Evolutionary conservation across 176 grass and related monocot genomes (phyloP).

Genomic region (Olyra latifolia): DNA sequence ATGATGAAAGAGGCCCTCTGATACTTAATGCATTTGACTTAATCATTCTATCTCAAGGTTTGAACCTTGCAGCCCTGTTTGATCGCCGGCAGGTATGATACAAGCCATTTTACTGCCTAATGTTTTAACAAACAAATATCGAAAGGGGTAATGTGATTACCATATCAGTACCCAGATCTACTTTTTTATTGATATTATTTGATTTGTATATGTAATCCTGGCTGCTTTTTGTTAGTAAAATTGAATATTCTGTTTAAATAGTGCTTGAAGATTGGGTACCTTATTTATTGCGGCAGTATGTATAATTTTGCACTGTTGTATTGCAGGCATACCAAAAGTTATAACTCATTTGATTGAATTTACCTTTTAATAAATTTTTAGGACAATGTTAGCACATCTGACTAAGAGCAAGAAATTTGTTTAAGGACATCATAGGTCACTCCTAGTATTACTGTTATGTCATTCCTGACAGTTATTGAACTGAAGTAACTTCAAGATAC

Average conservation of each 20-base stretch:
- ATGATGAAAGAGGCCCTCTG: slow-evolving; percentile 73
- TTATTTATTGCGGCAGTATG: neutral
- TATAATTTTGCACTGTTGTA: slow-evolving; percentile 4
- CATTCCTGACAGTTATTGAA: neutral
- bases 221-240: slow-evolving; percentile 16
- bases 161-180: neutral
- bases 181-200: slow-evolving; percentile 24
- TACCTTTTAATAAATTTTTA: neutral
- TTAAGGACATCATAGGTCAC: neutral
- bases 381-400: slow-evolving; percentile 3
- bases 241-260: neutral
- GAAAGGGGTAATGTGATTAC: neutral
- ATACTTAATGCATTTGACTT: slow-evolving; percentile 97
- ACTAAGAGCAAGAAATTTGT: slow-evolving; percentile 2
- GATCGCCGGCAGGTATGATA: slow-evolving; percentile 74
- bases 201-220: neutral
- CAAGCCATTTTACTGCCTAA: slow-evolving; percentile 3
- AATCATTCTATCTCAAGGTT: slow-evolving; percentile 88
- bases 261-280: neutral
- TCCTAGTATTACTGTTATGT: neutral
- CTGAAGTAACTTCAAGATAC: neutral
- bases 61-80: slow-evolving; percentile 90
- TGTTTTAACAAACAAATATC: neutral
- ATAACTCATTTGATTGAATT: neutral
- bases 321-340: neutral